Percentiles rank a stretch among this genome's conserved stretches.
Evolutionary conservation across 2,329 filamentous ascomycete species (phyloP).

Genomic region (Stachybotrys chlorohalonatus): DNA sequence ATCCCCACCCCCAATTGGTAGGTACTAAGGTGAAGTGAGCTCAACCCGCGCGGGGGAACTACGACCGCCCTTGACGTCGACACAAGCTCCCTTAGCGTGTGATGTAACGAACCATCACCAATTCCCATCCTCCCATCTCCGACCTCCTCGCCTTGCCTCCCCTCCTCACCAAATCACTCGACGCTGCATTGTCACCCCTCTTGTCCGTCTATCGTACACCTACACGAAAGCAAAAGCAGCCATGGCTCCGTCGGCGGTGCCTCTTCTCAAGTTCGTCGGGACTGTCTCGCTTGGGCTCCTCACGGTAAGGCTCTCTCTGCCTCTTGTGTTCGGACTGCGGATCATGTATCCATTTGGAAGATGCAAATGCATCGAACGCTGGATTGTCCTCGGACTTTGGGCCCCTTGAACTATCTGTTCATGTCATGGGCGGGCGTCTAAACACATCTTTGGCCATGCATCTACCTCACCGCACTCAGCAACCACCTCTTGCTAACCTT

Average conservation of each 20-base stretch:
- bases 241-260: constrained; percentile 63
- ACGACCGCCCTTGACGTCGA: neutral
- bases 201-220: neutral
- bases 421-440: too few relatives aligned
- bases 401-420: too few relatives aligned
- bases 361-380: too few relatives aligned
- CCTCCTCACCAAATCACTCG: neutral
- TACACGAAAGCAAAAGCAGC: constrained; percentile 5
- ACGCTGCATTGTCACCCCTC: too few relatives aligned
- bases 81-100: neutral
- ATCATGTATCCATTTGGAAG: too few relatives aligned
- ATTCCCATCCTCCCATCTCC: neutral
- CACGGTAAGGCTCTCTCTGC: constrained; percentile 53
- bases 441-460: too few relatives aligned
- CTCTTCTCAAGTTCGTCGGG: constrained; percentile 84
- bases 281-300: constrained; percentile 81
- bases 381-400: too few relatives aligned
- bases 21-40: too few relatives aligned
- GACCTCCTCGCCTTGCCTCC: neutral
- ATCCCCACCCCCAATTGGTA: too few relatives aligned
- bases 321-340: too few relatives aligned
- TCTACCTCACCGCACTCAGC: neutral
- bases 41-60: too few relatives aligned
- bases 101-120: neutral
- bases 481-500: neutral